phyloP scores from a whole-genome alignment of 371 early-diverging fungal species.

The Mortierella sp. region DNA sequence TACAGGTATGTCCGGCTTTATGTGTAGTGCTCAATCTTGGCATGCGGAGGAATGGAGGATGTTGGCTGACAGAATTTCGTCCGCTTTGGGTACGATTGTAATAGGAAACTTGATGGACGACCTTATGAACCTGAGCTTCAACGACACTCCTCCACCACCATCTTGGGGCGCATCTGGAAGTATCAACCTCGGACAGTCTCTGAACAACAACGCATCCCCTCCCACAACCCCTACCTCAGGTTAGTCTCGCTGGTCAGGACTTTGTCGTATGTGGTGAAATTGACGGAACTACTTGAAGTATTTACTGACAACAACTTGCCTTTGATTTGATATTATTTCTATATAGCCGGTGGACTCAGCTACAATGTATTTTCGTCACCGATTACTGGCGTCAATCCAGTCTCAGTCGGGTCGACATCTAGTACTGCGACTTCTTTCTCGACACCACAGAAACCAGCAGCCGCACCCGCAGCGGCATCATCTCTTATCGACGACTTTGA shows the following conservation, averaged over 20 bases:
- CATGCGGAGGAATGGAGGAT: no score
- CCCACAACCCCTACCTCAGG: constrained; percentile 8
- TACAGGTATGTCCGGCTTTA: constrained; percentile 21
- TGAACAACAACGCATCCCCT: not conserved
- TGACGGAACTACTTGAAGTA: not conserved
- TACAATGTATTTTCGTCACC: constrained; percentile 39
- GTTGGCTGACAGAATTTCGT: not conserved
- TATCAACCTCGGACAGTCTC: constrained; percentile 42
- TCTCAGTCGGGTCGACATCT: constrained; percentile 17
- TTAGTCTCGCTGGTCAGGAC: not conserved
- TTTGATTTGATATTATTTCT: not conserved
- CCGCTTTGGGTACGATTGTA: not conserved
- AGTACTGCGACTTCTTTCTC: not conserved
- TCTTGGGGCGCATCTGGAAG: constrained; percentile 49
- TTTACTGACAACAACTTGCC: not conserved
- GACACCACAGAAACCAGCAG: constrained; percentile 20
- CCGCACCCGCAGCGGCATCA: not conserved
- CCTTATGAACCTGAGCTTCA: constrained; percentile 49
- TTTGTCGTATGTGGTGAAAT: not conserved
- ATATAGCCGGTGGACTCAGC: constrained; percentile 18
- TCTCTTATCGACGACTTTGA: constrained; percentile 45
- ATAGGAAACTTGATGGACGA: constrained; percentile 52
- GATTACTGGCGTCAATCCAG: constrained; percentile 22
- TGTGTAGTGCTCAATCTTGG: no score
- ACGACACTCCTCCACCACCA: constrained; percentile 44